Evolutionary conservation across 2,329 filamentous ascomycete genomes (phyloP), one percentile per base, ranked within the genome.

Genomic region (Ophiosphaerella herpotricha): DNA sequence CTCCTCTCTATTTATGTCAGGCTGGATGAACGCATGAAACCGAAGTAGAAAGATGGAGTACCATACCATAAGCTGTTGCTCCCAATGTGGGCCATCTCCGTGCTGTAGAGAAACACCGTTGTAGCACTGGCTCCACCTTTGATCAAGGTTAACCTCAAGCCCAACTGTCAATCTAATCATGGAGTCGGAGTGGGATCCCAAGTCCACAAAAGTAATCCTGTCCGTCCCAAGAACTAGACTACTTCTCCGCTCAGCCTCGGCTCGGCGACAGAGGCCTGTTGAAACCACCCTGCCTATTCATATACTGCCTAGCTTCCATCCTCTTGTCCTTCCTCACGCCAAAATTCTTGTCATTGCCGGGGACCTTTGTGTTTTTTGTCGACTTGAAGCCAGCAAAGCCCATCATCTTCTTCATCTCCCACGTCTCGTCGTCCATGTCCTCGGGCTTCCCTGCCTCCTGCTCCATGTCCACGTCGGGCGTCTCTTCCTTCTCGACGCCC

Each of bases 221-320:
- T 11, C 11, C 26, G 26, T 29, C 26, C 7, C 26, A 29, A 29
- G 11, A 29, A 6, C 7, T 8, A 11, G 26, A 12, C 24, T 11
- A 38, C 26, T 16, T 23, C 32, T 8, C 3, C 21, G 9, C 39
- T 64, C 59, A 64, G 6, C 48, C 54, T 38, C 59, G 52, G 9
- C 58, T 50, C 7, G 73, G 73, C 35, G 86, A 89, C 44, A 92
- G 76, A 39, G 89, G 89, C 63, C 89, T 77, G 71, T 93, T 94
- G 78, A 94, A 94, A 5, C 89, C 89, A 48, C 89, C 89, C 43
- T 85, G 80, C 48, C 89, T 83, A 68, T 94, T 94, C 85, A 99
- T 99, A 75, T 99, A 99, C 82, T 99, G 94, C 62, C 94, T 83
- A 69, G 97, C 97, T 78, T 95, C 85, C 12, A 87, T 89, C 84